phyloP scores from a whole-genome alignment of 129 eudicot species.

The Helianthus tuberosus region DNA sequence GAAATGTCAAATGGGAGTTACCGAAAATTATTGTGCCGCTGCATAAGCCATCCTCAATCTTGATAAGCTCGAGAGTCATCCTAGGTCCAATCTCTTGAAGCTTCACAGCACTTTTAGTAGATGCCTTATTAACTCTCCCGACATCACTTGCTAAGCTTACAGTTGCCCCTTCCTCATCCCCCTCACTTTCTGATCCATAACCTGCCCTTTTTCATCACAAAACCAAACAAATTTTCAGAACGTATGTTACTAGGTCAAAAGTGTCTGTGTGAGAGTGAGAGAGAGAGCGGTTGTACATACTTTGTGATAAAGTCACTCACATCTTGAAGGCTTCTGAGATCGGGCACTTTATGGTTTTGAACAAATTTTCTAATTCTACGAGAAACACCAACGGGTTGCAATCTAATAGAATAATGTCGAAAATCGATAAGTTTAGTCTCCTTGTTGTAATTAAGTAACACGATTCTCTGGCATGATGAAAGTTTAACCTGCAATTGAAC shows the following conservation, averaged over 20 bases:
- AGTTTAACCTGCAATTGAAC: conserved; percentile 75
- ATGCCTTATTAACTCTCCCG: conserved; percentile 77
- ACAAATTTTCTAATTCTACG: conserved; percentile 93
- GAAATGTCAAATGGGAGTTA: conserved; percentile 19
- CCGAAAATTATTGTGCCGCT: conserved; percentile 85
- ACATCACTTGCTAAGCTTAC: conserved; percentile 74
- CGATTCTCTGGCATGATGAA: conserved; percentile 92
- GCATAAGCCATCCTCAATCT: conserved; percentile 92
- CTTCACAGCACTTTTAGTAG: conserved; percentile 92
- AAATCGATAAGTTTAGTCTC: conserved; percentile 91
- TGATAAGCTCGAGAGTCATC: conserved; percentile 87
- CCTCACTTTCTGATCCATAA: conserved; percentile 98
- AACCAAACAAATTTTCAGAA: not conserved
- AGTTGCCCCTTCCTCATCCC: conserved; percentile 92
- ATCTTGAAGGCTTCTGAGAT: conserved; percentile 83
- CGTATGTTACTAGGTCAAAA: conserved; percentile 4
- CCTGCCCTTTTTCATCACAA: conserved; percentile 66
- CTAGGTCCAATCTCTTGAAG: conserved; percentile 99
- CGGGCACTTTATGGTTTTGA: conserved; percentile 91
- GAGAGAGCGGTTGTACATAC: conserved; percentile 37
- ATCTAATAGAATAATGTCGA: conserved; percentile 86
- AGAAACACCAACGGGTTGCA: conserved; percentile 96
- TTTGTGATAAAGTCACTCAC: conserved; percentile 93
- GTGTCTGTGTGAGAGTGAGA: conserved; percentile 2
- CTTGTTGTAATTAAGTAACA: conserved; percentile 85